A percentile compares a stretch with the other conserved stretches of the same genome.
Conservation (phyloP, 2,329 filamentous ascomycete genomes). For the Cryphonectria nitschkei region DNA sequence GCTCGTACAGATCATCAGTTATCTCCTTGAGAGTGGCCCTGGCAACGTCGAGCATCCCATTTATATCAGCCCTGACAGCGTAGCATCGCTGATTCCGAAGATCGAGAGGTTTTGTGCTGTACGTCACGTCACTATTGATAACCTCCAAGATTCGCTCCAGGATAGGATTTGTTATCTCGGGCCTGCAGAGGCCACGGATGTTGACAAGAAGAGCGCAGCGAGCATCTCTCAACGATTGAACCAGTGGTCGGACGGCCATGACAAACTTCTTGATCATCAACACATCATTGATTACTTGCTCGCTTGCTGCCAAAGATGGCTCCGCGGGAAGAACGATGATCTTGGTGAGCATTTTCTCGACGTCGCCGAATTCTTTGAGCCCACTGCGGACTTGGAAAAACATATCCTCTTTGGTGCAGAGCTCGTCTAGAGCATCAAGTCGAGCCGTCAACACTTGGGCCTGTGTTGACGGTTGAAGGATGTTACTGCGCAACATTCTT, state of each 20-base stretch:
- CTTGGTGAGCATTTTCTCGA: constrained; percentile 79
- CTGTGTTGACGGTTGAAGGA: constrained; percentile 84
- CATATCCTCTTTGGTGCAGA: constrained; percentile 82
- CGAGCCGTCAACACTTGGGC: constrained; percentile 69
- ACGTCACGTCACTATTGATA: constrained; percentile 82
- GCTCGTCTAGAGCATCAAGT: constrained; percentile 82
- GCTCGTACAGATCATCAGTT: constrained; percentile 65
- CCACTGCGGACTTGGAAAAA: constrained; percentile 77
- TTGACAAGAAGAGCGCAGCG: constrained; percentile 66
- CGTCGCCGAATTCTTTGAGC: constrained; percentile 75
- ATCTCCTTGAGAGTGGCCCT: constrained; percentile 89
- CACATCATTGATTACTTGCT: constrained; percentile 84
- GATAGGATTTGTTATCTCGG: constrained; percentile 63
- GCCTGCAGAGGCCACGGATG: constrained; percentile 71
- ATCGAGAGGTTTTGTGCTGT: constrained; percentile 78
- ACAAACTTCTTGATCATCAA: constrained; percentile 86
- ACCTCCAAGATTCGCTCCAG: constrained; percentile 66
- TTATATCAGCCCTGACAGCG: constrained; percentile 68
- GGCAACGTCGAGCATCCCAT: constrained; percentile 85
- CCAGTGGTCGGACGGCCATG: constrained; percentile 66
- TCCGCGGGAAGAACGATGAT: constrained; percentile 76
- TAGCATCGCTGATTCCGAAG: constrained; percentile 75
- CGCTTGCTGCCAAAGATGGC: constrained; percentile 67
- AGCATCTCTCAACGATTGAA: constrained; percentile 68
- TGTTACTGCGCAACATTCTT: constrained; percentile 79